phyloP scores from a whole-genome alignment of 208 protist species.

The Crithidia brevicula region DNA sequence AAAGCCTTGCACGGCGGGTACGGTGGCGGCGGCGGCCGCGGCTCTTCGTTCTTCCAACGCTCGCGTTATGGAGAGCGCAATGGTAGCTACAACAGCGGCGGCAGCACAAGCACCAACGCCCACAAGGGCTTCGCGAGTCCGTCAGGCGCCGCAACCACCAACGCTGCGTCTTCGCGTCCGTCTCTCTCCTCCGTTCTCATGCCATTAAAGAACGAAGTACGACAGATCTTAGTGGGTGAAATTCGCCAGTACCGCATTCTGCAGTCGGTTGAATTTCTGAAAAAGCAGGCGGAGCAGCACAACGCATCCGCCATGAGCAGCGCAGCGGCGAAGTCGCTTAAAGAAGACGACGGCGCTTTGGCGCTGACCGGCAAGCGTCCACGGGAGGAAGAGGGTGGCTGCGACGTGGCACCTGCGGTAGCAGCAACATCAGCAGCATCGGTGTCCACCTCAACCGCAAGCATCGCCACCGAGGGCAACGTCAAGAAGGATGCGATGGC shows the following conservation, averaged over 20 bases:
- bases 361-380: not conserved
- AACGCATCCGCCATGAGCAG: too few relatives aligned
- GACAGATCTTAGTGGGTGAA: conserved; percentile 50
- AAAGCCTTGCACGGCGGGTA: conserved; percentile 9
- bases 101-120: not conserved
- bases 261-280: conserved; percentile 19
- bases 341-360: not conserved
- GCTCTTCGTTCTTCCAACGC: not conserved
- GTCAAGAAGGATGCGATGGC: not conserved
- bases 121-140: too few relatives aligned
- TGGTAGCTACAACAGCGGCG: not conserved
- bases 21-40: conserved; percentile 1
- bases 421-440: not conserved
- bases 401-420: not conserved
- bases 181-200: conserved; percentile 28
- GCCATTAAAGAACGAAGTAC: conserved; percentile 49
- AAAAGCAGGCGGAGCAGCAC: conserved; percentile 10
- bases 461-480: not conserved
- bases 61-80: not conserved
- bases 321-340: not conserved
- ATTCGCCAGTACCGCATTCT: conserved; percentile 49
- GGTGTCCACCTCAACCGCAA: not conserved
- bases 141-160: not conserved
- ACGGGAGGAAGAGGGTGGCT: not conserved
- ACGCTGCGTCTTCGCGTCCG: not conserved